phyloP scores from a whole-genome alignment of 169 alveolate species.

The Cyclospora cayetanensis region DNA sequence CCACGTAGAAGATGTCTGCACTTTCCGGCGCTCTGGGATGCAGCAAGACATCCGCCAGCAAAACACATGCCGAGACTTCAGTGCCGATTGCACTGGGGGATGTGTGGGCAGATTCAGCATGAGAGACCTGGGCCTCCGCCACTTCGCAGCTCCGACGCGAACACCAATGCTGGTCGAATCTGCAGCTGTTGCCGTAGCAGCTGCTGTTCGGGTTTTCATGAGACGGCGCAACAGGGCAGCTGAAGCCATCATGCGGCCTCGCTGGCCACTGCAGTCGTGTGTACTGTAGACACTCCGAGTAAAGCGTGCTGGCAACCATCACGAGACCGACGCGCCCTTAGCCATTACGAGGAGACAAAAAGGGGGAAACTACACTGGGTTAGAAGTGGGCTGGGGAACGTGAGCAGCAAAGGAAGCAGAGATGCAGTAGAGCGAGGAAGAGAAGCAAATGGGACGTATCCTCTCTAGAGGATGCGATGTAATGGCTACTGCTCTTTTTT shows the following conservation, averaged over 20 bases:
- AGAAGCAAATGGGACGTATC: background rate
- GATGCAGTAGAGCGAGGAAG: background rate
- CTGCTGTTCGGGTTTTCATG: background rate
- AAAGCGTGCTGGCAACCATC: background rate
- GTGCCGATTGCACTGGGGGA: background rate
- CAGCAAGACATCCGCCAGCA: conserved; percentile 60
- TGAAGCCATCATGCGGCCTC: background rate
- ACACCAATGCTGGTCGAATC: background rate
- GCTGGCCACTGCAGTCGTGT: background rate
- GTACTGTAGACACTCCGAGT: background rate
- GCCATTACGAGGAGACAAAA: background rate
- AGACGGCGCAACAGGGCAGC: background rate
- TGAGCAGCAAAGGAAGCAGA: background rate
- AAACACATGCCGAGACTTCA: background rate
- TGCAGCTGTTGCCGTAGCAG: background rate
- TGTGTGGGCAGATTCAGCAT: background rate
- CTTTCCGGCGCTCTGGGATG: conserved; percentile 57
- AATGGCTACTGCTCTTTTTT: background rate
- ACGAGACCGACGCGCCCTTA: background rate
- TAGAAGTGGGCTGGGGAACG: too few relatives aligned
- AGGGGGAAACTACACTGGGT: background rate
- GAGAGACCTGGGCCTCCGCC: background rate
- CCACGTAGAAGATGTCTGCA: conserved; percentile 43
- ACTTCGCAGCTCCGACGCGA: background rate
- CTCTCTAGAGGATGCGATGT: background rate